Conservation (phyloP, 2,329 filamentous ascomycete species). For the Huntiella bhutanensis region DNA sequence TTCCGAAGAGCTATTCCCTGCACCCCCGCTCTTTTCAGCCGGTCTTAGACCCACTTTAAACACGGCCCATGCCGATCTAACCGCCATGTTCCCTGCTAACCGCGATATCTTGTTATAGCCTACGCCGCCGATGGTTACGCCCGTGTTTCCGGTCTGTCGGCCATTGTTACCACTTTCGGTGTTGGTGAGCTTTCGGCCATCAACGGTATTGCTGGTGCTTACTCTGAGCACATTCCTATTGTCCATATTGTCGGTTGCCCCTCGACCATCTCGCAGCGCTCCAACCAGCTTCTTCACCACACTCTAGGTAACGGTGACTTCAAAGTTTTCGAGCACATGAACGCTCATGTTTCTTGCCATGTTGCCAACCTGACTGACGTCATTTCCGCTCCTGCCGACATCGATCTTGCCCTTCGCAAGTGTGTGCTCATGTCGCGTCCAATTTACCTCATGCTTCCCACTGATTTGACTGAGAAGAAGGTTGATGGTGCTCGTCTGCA, state of each 20-base stretch:
- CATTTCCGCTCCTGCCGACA: slow-evolving; percentile 49
- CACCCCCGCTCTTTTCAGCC: background rate
- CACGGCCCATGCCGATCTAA: background rate
- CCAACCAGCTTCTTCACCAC: slow-evolving; percentile 39
- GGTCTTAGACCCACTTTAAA: background rate
- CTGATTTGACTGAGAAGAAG: slow-evolving; percentile 60
- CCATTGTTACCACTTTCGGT: slow-evolving; percentile 57
- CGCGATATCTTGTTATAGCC: slow-evolving; percentile 23
- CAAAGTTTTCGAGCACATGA: slow-evolving; percentile 68
- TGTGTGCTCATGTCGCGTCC: slow-evolving; percentile 59
- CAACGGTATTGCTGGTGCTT: slow-evolving; percentile 57
- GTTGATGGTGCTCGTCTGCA: slow-evolving; percentile 54
- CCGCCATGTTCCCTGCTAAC: slow-evolving; percentile 1
- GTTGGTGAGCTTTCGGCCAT: slow-evolving; percentile 57
- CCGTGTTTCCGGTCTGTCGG: slow-evolving; percentile 49
- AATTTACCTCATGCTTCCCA: slow-evolving; percentile 69
- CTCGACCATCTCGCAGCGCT: slow-evolving; percentile 27
- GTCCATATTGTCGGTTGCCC: slow-evolving; percentile 46
- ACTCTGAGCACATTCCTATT: slow-evolving; percentile 51
- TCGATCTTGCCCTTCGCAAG: slow-evolving; percentile 58
- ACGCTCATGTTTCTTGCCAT: slow-evolving; percentile 48
- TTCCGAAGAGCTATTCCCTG: background rate
- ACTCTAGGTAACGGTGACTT: slow-evolving; percentile 64
- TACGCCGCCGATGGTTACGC: slow-evolving; percentile 71
- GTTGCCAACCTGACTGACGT: slow-evolving; percentile 53